Base-by-base conservation (phyloP, 2,329 filamentous ascomycete species). In the Neophaeococcomyces mojaviensis region DNA sequence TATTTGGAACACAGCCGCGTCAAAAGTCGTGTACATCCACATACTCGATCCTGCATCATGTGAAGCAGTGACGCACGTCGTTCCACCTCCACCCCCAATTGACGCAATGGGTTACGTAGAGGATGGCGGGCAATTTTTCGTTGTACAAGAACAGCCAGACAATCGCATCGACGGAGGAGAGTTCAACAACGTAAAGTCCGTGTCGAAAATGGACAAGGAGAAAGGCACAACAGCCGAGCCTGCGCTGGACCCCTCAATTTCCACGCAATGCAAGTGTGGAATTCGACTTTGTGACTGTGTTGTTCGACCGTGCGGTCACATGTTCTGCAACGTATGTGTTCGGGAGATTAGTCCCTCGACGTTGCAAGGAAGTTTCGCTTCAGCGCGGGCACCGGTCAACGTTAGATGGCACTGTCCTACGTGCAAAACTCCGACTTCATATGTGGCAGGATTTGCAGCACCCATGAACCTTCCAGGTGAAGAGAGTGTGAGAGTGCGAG, bases 1-100 rank as follows among this genome's bases (percentile, higher is more conserved):
- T 1, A 47, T 44, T 2, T 70, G 65, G 66, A 58, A 69, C 37
- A 30, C 41, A 1, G 41, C 48, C 1, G 40, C 46, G 24, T 58
- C 59, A 12, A 61, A 52, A 18, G 54, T 39, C 15, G 51, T 55
- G 45, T 55, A 57, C 39, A 49, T 57, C 10, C 54, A 57, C 30
- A 47, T 56, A 35, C 50, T 57, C 38, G 50, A 53, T 26, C 42
- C 54, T 1, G 32, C 48, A 7, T 15, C 38, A 12, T 57, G 55
- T 18, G 39, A 42, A 24, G 36, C 24, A 5, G 26, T 46, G 18
- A 46, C 43, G n/a, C 32, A 34, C 10, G 10, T 34, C 35, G 33
- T 39, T 30, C 34, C 43, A 2, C 34, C 43, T 15, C 43, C 43
- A 22, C 43, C 43, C 9, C 43, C 43, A 16, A 41, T 39, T 18